Evolutionary conservation across 73 alveolate species (phyloP).

Genomic region (Tetrahymena borealis): DNA sequence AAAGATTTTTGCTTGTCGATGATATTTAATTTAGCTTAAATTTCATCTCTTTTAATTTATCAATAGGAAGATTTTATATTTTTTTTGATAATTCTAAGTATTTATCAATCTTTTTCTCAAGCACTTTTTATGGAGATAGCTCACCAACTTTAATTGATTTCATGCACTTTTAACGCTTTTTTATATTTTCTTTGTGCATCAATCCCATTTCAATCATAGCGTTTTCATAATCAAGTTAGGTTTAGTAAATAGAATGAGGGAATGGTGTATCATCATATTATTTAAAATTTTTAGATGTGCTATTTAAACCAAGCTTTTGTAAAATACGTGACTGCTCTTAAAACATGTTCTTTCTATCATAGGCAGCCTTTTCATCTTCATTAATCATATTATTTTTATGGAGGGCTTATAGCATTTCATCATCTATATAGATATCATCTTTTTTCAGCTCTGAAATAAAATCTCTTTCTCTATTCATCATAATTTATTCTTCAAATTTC

Average conservation of each 20-base stretch:
- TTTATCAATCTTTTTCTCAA: background rate
- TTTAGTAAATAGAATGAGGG: background rate
- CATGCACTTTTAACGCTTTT: background rate
- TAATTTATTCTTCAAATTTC: background rate
- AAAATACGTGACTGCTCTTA: background rate
- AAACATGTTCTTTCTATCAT: background rate
- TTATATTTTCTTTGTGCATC: background rate
- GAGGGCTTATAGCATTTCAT: background rate
- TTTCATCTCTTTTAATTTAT: background rate
- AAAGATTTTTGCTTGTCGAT: background rate
- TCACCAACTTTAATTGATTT: background rate
- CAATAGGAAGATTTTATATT: background rate
- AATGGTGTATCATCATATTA: background rate
- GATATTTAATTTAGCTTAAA: background rate
- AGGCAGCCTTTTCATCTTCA: background rate
- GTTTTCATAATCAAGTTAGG: background rate
- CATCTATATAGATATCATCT: background rate
- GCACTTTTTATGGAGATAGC: background rate
- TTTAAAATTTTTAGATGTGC: background rate
- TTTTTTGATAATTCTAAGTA: background rate
- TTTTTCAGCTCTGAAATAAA: background rate
- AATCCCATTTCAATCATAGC: background rate
- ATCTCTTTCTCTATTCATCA: background rate
- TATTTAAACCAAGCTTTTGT: background rate
- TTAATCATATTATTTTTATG: background rate